phyloP scores from a whole-genome alignment of 306 rosid species.

The Cucumis cinereus region DNA sequence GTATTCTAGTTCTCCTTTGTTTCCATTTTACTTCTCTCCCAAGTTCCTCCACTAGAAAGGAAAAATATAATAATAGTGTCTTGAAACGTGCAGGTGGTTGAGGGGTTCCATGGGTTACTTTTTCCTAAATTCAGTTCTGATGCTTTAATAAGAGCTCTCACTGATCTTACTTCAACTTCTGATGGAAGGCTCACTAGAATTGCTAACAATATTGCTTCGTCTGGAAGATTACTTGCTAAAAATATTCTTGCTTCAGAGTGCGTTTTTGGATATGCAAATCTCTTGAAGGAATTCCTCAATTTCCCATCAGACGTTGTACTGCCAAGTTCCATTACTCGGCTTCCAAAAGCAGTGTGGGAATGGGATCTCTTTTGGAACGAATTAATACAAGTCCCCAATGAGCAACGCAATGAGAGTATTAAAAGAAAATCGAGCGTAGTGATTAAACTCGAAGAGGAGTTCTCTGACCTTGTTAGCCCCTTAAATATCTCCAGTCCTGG shows the following conservation, averaged over 20 bases:
- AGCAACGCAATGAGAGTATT: slow-evolving; percentile 17
- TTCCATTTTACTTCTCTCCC: slow-evolving; percentile 5
- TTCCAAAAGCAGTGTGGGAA: slow-evolving; percentile 57
- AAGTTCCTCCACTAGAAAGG: background rate
- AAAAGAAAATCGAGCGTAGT: slow-evolving; percentile 28
- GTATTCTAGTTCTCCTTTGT: background rate
- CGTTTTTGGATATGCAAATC: slow-evolving; percentile 63
- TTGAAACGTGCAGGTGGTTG: slow-evolving; percentile 41
- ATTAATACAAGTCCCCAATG: slow-evolving; percentile 13
- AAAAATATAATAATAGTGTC: background rate
- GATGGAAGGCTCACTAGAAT: slow-evolving; percentile 72
- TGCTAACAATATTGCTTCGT: slow-evolving; percentile 56
- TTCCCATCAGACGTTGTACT: slow-evolving; percentile 64
- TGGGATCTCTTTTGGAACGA: slow-evolving; percentile 57
- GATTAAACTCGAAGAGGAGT: slow-evolving; percentile 52
- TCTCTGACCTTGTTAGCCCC: slow-evolving; percentile 25
- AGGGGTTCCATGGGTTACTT: slow-evolving; percentile 53
- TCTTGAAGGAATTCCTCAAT: slow-evolving; percentile 72
- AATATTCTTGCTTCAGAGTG: slow-evolving; percentile 73
- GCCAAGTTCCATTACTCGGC: slow-evolving; percentile 66
- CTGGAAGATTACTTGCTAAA: slow-evolving; percentile 67
- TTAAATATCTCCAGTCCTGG: slow-evolving; percentile 28
- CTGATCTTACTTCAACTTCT: slow-evolving; percentile 38
- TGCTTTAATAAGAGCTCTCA: slow-evolving; percentile 56
- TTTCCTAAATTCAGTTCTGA: slow-evolving; percentile 56